phyloP scores from a whole-genome alignment of 768 basidiomycete genomes.

The Kwoniella newhampshirensis region DNA sequence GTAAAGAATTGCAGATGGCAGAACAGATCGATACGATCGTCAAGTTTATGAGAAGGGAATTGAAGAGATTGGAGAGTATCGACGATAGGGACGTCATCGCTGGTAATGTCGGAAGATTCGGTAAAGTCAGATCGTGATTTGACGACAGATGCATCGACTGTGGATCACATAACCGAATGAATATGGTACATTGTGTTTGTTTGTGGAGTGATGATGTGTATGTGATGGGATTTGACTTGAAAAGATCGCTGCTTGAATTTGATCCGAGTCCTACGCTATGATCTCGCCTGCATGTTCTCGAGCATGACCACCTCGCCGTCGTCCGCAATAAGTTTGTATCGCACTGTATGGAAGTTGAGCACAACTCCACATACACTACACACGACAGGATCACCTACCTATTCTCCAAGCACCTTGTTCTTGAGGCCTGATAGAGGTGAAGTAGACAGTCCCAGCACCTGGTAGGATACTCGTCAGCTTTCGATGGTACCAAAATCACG shows the following conservation, averaged over 20 bases:
- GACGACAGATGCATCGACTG: background rate
- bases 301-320: constrained; percentile 40
- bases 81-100: constrained; percentile 56
- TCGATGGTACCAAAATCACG: background rate
- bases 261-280: too few species aligned
- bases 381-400: constrained; percentile 29
- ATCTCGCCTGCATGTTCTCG: constrained; percentile 28
- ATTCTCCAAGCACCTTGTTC: constrained; percentile 48
- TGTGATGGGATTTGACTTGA: background rate
- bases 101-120: constrained; percentile 51
- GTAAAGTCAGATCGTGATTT: constrained; percentile 13
- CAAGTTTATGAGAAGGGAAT: constrained; percentile 69
- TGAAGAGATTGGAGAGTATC: constrained; percentile 65
- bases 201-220: background rate
- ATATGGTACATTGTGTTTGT: background rate
- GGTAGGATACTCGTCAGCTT: constrained; percentile 1
- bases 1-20: constrained; percentile 63
- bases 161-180: too few species aligned
- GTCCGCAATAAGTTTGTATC: constrained; percentile 52
- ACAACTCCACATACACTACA: background rate
- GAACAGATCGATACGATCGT: constrained; percentile 71
- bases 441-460: constrained; percentile 52
- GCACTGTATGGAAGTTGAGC: constrained; percentile 29
- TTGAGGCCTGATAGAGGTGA: constrained; percentile 49
- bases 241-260: background rate